Base-by-base conservation (phyloP, 345 rosid species). In the Microthlaspi erraticum region DNA sequence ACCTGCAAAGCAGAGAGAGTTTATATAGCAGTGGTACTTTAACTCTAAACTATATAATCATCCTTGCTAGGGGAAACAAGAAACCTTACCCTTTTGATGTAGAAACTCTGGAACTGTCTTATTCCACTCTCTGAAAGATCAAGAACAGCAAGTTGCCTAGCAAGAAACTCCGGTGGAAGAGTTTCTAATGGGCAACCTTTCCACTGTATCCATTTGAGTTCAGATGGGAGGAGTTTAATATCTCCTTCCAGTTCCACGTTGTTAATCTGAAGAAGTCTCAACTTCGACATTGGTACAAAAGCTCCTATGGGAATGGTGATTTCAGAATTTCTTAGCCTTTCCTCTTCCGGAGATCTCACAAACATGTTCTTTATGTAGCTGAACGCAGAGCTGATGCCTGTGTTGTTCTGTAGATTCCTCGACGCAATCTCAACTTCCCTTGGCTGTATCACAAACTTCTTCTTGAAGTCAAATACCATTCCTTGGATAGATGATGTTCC, bases 201-300 rank as follows among this genome's bases (percentile, higher is more conserved):
- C 97, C 92, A 88, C 36, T 82, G 88, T 23, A 91, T 81, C 88
- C 94, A 91, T 71, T 80, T 85, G 64, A 88, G 54, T 43, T 75
- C 82, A 38, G 56, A 50, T 17, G 94, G 89, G 43, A 91, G 81
- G 36, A 31, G 65, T 38, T 81, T 74, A 37, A 80, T 81, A 12
- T 74, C 65, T 42, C 97, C 97, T 64, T 80, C 72, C 69, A 91
- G 52, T 48, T 78, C 74, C 53, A 66, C 81, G 63, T 85, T 14
- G 69, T 87, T 84, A 72, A 88, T 83, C 36, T 85, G 85, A 19
- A 91, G 97, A 66, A 91, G 69, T 71, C 88, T 83, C 38, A 91
- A 77, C 61, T 73, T 82, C 4, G 45, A 45, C 88, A 91, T 85
- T 63, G 80, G 29, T 64, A 44, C 39, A 49, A 91, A 84, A 44